phyloP scores from a whole-genome alignment of 345 rosid genomes.

The Aurinia saxatilis region DNA sequence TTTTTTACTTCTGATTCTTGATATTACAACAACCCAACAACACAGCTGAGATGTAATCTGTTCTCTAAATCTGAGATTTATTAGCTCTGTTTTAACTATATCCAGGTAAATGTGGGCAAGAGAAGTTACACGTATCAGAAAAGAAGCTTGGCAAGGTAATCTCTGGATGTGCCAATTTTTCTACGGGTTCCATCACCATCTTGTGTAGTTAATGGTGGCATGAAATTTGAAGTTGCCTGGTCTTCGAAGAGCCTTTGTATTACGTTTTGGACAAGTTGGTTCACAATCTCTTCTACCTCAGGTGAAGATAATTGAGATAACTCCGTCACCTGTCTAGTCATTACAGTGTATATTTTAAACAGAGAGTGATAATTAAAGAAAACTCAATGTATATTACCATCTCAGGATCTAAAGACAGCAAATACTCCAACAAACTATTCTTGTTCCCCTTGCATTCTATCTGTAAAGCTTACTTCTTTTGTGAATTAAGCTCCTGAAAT shows the following conservation, averaged over 20 bases:
- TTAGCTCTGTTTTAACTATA: neutral
- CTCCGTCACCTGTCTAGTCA: constrained; percentile 50
- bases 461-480: constrained; percentile 42
- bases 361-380: neutral
- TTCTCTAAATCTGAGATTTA: constrained; percentile 57
- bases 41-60: constrained; percentile 85
- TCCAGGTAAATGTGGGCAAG: neutral
- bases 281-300: constrained; percentile 81
- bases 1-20: constrained; percentile 6
- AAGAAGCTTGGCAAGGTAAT: constrained; percentile 86
- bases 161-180: constrained; percentile 63
- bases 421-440: constrained; percentile 75
- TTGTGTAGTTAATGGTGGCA: constrained; percentile 22
- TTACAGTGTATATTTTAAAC: neutral
- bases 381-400: constrained; percentile 39
- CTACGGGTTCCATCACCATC: constrained; percentile 35
- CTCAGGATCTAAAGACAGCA: constrained; percentile 69
- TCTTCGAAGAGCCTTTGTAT: constrained; percentile 46
- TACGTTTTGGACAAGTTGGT: constrained; percentile 68
- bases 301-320: constrained; percentile 76
- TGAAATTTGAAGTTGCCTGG: constrained; percentile 26
- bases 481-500: constrained; percentile 61
- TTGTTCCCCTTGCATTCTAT: constrained; percentile 51
- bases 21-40: constrained; percentile 72
- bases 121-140: constrained; percentile 54